Percentiles rank a stretch among this genome's conserved stretches.
Conservation (phyloP, 176 grass and related monocot species). For the Bonia amplexicaulis region DNA sequence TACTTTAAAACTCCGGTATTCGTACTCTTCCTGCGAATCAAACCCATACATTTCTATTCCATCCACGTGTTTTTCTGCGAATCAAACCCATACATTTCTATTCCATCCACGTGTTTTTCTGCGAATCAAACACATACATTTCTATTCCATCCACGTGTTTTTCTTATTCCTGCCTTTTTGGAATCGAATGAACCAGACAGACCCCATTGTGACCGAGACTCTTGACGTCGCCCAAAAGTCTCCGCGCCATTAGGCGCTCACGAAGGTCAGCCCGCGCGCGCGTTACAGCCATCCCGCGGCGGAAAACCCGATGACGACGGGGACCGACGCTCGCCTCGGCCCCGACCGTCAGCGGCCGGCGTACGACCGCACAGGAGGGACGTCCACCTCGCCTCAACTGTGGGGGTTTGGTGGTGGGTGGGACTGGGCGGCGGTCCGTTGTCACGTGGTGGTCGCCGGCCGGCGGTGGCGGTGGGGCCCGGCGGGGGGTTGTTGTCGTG, state of each 20-base stretch:
- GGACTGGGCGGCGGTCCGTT: conserved; percentile 35
- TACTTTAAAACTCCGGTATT: too few species aligned
- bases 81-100: too few species aligned
- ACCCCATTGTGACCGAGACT: not conserved
- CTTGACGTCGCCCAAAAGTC: not conserved
- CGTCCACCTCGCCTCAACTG: not conserved
- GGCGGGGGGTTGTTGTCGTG: conserved; percentile 14
- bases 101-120: too few species aligned
- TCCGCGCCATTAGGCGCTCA: not conserved
- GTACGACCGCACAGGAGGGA: not conserved
- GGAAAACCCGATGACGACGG: not conserved
- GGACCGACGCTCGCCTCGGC: not conserved
- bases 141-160: too few species aligned
- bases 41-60: too few species aligned
- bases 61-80: too few species aligned
- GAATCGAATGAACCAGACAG: too few species aligned
- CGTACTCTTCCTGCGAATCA: too few species aligned
- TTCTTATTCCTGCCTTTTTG: too few species aligned
- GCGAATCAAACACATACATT: too few species aligned
- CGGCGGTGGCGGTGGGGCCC: conserved; percentile 41
- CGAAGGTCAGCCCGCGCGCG: conserved; percentile 10
- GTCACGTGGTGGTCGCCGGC: conserved; percentile 43
- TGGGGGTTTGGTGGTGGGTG: conserved; percentile 24
- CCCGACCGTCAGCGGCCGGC: not conserved
- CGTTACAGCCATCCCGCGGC: not conserved